These are phyloP conservation scores for Daldinia grandis DNA, from an alignment of 495 filamentous ascomycete genomes.

Conservation along the genomic window DNA sequence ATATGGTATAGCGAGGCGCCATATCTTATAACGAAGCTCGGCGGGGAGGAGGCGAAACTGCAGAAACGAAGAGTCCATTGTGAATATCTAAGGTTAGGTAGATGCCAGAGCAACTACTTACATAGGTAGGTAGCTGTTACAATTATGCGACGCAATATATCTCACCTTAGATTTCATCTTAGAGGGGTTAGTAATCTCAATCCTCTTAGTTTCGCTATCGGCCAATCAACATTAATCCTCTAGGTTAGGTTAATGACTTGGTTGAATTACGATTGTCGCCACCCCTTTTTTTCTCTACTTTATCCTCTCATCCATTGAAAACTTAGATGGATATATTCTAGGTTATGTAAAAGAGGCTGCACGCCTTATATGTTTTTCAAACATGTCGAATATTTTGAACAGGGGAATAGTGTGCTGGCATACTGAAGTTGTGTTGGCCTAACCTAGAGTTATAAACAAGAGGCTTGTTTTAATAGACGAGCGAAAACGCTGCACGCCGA, in stretches of 20 bases:
- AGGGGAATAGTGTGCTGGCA: neutral
- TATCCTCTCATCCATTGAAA: neutral
- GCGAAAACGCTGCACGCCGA: neutral
- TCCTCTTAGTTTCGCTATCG: neutral
- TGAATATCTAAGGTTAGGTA: neutral
- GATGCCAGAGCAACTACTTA: too few relatives aligned
- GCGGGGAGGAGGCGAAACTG: constrained; percentile 21
- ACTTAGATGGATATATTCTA: neutral
- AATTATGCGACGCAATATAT: neutral
- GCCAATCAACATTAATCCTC: constrained; percentile 6
- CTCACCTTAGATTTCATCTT: neutral
- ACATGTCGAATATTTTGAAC: neutral
- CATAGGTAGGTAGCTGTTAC: neutral
- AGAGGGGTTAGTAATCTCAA: neutral
- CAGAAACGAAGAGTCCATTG: constrained; percentile 24
- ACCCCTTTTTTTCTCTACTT: neutral
- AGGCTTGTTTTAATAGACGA: neutral
- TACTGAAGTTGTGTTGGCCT: neutral
- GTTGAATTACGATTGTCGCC: constrained; percentile 1
- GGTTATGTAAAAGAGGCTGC: neutral
- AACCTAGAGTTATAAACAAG: neutral
- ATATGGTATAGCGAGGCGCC: constrained; percentile 14
- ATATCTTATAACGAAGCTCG: constrained; percentile 32
- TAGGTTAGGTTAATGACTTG: neutral
- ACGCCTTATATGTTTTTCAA: neutral